Evolutionary conservation across 1,284 basidiomycete genomes (phyloP).

Genomic region (Cutaneotrichosporon mucoides): DNA sequence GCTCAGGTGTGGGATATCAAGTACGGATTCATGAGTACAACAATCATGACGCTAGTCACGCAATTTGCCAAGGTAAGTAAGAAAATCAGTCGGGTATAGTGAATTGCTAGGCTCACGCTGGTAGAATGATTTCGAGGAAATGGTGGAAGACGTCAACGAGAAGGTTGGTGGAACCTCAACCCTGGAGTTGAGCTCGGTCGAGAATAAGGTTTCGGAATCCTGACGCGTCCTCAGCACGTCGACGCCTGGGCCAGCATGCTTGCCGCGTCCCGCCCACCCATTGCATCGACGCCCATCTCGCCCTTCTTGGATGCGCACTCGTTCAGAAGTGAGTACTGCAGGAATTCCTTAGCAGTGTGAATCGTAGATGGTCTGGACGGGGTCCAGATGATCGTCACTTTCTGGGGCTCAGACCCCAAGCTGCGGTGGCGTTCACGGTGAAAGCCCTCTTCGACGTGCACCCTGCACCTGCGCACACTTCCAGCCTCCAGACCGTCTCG

Average conservation of each 20-base stretch:
- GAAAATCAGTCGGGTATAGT: background rate
- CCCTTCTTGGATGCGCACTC: conserved; percentile 76
- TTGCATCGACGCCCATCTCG: conserved; percentile 68
- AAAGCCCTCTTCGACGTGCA: too few species aligned
- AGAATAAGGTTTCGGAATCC: conserved; percentile 19
- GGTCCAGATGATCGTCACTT: too few species aligned
- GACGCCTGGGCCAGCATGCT: conserved; percentile 82
- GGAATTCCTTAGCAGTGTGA: too few species aligned
- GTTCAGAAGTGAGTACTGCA: conserved; percentile 37
- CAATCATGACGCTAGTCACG: conserved; percentile 58
- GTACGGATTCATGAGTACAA: conserved; percentile 74
- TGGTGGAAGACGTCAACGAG: conserved; percentile 21
- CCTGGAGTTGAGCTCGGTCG: background rate
- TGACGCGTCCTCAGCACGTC: conserved; percentile 59
- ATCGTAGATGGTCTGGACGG: too few species aligned
- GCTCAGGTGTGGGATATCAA: conserved; percentile 75
- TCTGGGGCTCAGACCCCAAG: background rate
- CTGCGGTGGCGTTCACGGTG: background rate
- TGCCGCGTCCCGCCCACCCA: conserved; percentile 64
- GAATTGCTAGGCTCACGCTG: background rate
- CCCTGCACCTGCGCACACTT: background rate
- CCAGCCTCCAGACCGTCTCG: background rate
- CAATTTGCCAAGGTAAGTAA: conserved; percentile 40
- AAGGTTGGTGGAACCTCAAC: conserved; percentile 7
- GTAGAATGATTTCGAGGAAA: conserved; percentile 17